Percentiles rank a stretch among this genome's conserved stretches.
Evolutionary conservation across 306 rosid species (phyloP).

Genomic region (Arachis hypogaea): DNA sequence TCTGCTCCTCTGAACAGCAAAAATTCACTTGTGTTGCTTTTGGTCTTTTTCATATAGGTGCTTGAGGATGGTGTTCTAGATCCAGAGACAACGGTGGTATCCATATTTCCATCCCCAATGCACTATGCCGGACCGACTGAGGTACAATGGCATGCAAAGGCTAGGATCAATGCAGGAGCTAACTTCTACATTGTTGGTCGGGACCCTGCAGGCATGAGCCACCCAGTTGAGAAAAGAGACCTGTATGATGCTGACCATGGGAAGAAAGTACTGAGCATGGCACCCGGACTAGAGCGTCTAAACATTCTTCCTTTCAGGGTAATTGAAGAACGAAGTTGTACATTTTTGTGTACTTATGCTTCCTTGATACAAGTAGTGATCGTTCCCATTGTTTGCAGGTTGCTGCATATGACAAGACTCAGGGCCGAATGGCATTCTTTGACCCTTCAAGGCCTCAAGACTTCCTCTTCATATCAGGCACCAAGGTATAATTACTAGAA

Average conservation of each 20-base stretch:
- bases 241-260: slow-evolving; percentile 98
- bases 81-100: slow-evolving; percentile 96
- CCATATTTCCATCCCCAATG: slow-evolving; percentile 99
- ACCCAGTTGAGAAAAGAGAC: slow-evolving; percentile 89
- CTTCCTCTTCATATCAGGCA: slow-evolving; percentile 94
- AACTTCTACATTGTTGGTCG: slow-evolving; percentile 98
- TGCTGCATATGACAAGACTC: slow-evolving; percentile 96
- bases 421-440: slow-evolving; percentile 96
- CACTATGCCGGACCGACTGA: slow-evolving; percentile 99
- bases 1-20: neutral
- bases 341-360: slow-evolving; percentile 1
- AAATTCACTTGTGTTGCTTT: neutral
- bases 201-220: slow-evolving; percentile 99
- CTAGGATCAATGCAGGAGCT: slow-evolving; percentile 98
- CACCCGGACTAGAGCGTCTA: slow-evolving; percentile 94
- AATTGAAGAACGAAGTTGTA: slow-evolving; percentile 14
- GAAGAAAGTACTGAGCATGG: slow-evolving; percentile 97
- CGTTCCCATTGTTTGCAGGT: slow-evolving; percentile 58
- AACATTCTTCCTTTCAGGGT: slow-evolving; percentile 99
- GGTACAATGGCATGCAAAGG: slow-evolving; percentile 99
- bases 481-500: slow-evolving; percentile 64
- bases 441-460: slow-evolving; percentile 94
- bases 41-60: slow-evolving; percentile 60
- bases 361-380: slow-evolving; percentile 28
- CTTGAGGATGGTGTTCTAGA: slow-evolving; percentile 99